Conservation (phyloP, 2,329 filamentous ascomycete genomes). For the Xylariaceae sp. region DNA sequence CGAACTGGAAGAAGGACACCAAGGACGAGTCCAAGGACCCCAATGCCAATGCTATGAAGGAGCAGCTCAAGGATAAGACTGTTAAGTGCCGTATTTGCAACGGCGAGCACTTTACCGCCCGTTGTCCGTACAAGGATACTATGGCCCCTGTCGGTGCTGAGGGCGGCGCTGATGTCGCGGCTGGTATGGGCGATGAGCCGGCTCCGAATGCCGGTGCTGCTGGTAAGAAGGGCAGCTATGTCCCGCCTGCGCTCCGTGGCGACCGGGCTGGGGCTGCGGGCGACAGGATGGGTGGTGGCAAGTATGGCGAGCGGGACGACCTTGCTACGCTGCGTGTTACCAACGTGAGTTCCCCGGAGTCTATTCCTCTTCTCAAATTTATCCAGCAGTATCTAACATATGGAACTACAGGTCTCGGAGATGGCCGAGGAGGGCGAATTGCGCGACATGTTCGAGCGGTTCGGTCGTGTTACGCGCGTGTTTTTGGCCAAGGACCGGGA, state of each 20-base stretch:
- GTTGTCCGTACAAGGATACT: conserved; percentile 99
- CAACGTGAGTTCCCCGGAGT: conserved; percentile 70
- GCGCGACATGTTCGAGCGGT: conserved; percentile 96
- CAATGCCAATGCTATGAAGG: conserved; percentile 70
- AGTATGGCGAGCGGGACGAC: conserved; percentile 91
- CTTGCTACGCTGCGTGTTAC: conserved; percentile 93
- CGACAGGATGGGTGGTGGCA: conserved; percentile 80
- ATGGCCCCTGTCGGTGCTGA: conserved; percentile 80
- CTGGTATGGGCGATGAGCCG: conserved; percentile 49
- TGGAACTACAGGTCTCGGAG: conserved; percentile 84
- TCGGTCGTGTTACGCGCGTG: conserved; percentile 92
- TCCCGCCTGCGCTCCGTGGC: conserved; percentile 87
- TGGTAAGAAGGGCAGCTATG: conserved; percentile 75
- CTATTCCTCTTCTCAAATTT: too few species aligned
- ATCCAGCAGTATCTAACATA: too few species aligned
- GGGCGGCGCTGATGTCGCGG: conserved; percentile 46
- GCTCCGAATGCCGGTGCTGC: conserved; percentile 41
- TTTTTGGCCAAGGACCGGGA: conserved; percentile 98
- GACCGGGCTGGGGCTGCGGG: conserved; percentile 55
- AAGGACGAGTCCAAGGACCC: conserved; percentile 72
- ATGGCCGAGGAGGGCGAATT: conserved; percentile 95
- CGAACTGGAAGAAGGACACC: conserved; percentile 89
- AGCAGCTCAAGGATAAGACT: conserved; percentile 95
- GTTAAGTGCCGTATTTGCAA: conserved; percentile 99
- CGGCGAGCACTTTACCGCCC: conserved; percentile 97